phyloP scores from a whole-genome alignment of 1,139 yeast genomes.

The Maudiozyma humilis region DNA sequence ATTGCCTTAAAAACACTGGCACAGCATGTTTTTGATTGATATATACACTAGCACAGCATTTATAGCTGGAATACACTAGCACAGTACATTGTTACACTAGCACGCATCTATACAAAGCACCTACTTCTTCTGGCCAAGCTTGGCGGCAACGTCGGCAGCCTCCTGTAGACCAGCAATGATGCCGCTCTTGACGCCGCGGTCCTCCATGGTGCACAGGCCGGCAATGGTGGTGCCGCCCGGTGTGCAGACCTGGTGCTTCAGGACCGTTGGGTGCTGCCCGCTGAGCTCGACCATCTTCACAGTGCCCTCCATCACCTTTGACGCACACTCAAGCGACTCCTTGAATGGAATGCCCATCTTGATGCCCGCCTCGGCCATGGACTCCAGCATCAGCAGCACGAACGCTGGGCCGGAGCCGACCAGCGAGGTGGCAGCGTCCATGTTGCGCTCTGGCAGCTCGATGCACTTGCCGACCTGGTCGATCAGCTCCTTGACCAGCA shows the following conservation, averaged over 20 bases:
- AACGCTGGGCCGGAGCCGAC: constrained; percentile 98
- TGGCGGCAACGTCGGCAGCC: constrained; percentile 77
- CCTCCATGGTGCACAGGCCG: constrained; percentile 88
- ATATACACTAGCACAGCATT: no score
- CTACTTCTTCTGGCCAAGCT: constrained; percentile 57
- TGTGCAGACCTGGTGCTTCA: constrained; percentile 85
- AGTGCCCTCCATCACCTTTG: constrained; percentile 94
- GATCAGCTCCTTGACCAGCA: constrained; percentile 49
- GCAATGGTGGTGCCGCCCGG: constrained; percentile 99
- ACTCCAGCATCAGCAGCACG: constrained; percentile 80
- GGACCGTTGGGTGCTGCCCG: constrained; percentile 87
- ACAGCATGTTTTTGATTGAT: no score
- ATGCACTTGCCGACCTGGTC: constrained; percentile 62
- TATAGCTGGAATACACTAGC: no score
- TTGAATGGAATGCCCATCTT: constrained; percentile 89
- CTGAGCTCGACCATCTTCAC: constrained; percentile 77
- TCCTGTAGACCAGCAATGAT: constrained; percentile 85
- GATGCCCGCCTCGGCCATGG: constrained; percentile 89
- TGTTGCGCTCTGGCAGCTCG: constrained; percentile 77
- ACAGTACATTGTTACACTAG: no score
- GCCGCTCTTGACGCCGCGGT: constrained; percentile 77
- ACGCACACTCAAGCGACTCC: constrained; percentile 81
- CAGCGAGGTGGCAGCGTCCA: constrained; percentile 93
- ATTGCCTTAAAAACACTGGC: no score
- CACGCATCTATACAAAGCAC: no score